Base-by-base conservation (phyloP, 2,329 filamentous ascomycete genomes). In the Juglanconis sp. region DNA sequence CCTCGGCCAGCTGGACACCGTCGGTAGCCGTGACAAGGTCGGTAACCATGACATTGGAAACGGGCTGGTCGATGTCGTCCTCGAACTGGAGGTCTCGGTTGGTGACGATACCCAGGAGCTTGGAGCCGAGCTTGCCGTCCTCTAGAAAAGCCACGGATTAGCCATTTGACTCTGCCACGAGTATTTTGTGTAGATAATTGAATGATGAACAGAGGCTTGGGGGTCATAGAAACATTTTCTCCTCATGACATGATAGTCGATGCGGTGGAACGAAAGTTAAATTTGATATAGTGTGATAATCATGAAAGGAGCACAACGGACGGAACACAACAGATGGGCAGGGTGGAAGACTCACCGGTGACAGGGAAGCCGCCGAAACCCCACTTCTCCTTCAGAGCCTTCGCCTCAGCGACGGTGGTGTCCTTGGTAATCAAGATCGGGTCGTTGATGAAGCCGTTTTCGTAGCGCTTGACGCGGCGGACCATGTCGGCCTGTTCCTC, bases 231-330 rank as follows among this genome's bases (percentile, higher is more conserved):
- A 62, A 40, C 53, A 64, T 74, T 78, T 77, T 82, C 78, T 96
- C 92, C 91, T 85, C 92, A 96, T 81, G 84, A 91, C 90, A 84
- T 87, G 80, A 84, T 42, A 83, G 88, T 90, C 89, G 86, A 88
- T 96, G 84, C 91, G 92, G 95, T 94, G 94, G 95, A 99, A 99
- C 95, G 95, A 99, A 99, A 99, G 95, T 98, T 98, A 97, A 90
- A 86, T 80, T 47, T 79, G 78, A 81, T 84, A 82, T 81, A 78
- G 83, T 81, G 86, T 82, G 85, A 83, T 91, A 95, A 96, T 96
- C 91, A 92, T 81, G 35, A 32, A 50, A 61, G 59, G 64, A 66
- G 56, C 57, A 35, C 44, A 46, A 57, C 56, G 42, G 34, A 55
- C 48, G 42, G 54, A 32, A 55, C 50, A 57, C 32, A 48, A 53